Evolutionary conservation across 768 basidiomycete species (phyloP).

Genomic region (Amanita rubescens): DNA sequence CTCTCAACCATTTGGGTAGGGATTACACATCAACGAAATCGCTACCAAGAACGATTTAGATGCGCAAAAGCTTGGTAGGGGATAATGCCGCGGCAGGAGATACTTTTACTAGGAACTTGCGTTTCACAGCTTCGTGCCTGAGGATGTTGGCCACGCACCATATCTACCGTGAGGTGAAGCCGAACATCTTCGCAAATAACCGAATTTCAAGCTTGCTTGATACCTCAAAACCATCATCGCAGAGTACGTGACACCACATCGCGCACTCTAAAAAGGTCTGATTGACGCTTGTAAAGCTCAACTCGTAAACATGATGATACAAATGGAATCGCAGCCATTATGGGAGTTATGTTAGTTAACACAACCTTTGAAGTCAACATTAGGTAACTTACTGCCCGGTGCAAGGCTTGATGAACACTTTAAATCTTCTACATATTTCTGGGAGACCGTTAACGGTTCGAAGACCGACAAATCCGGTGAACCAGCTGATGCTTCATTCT

Average conservation of each 20-base stretch:
- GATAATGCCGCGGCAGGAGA: too few relatives aligned
- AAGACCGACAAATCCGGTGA: conserved; percentile 14
- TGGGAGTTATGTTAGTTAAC: conserved; percentile 15
- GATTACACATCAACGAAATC: conserved; percentile 31
- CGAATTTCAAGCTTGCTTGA: conserved; percentile 15
- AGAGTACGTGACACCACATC: too few relatives aligned
- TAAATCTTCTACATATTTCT: conserved; percentile 19
- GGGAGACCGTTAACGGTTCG: conserved; percentile 20
- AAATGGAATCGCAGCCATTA: conserved; percentile 19
- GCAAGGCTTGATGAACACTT: conserved; percentile 18
- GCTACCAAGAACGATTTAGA: conserved; percentile 24
- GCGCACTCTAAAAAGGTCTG: too few relatives aligned
- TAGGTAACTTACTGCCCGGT: not conserved
- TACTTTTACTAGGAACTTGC: too few relatives aligned
- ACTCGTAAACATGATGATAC: conserved; percentile 21
- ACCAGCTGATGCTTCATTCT: conserved; percentile 12
- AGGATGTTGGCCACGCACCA: conserved; percentile 19
- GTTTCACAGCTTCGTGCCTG: conserved; percentile 15
- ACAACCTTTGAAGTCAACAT: not conserved
- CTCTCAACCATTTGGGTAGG: conserved; percentile 17
- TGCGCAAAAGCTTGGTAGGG: conserved; percentile 19
- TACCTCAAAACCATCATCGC: conserved; percentile 4
- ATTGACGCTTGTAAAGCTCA: too few relatives aligned
- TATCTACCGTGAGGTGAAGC: conserved; percentile 18
- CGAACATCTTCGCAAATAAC: conserved; percentile 20